Evolutionary conservation across 441 rosid genomes (phyloP).

Genomic region (Adansonia gregorii): DNA sequence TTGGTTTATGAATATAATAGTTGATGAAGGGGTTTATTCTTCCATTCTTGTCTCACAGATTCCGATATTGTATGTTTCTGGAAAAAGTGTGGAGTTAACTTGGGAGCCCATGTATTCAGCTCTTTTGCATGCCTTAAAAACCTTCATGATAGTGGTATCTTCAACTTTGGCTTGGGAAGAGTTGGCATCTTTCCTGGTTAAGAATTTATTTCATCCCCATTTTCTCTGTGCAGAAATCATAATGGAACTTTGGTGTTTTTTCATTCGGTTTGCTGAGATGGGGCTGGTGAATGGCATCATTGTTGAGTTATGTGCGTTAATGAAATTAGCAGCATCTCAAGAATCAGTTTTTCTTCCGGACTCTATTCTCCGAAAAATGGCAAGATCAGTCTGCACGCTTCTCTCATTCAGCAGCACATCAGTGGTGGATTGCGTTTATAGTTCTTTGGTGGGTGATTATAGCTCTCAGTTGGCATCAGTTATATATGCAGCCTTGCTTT

Average conservation of each 20-base stretch:
- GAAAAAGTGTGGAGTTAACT: slow-evolving; percentile 47
- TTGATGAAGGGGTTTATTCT: slow-evolving; percentile 65
- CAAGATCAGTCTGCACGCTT: slow-evolving; percentile 63
- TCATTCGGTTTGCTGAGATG: slow-evolving; percentile 61
- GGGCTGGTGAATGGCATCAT: slow-evolving; percentile 48
- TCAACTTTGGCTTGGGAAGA: slow-evolving; percentile 70
- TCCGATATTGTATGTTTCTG: slow-evolving; percentile 61
- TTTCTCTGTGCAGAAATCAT: slow-evolving; percentile 76
- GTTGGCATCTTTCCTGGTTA: slow-evolving; percentile 60
- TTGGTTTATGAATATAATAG: slow-evolving; percentile 65
- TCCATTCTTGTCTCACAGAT: slow-evolving; percentile 63
- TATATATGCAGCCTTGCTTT: slow-evolving; percentile 58
- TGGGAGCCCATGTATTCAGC: slow-evolving; percentile 74
- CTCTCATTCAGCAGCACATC: slow-evolving; percentile 56
- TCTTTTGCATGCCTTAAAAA: slow-evolving; percentile 67
- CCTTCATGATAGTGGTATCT: slow-evolving; percentile 63
- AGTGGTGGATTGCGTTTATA: slow-evolving; percentile 57
- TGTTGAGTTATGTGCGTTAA: slow-evolving; percentile 55
- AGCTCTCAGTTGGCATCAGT: slow-evolving; percentile 49
- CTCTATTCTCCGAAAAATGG: slow-evolving; percentile 71
- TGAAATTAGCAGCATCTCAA: slow-evolving; percentile 54
- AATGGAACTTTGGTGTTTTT: slow-evolving; percentile 83
- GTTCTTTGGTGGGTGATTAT: slow-evolving; percentile 42
- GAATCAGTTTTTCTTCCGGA: slow-evolving; percentile 52
- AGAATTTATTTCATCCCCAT: slow-evolving; percentile 84